Conservation (phyloP, 23 red algal species). For the Gracilaria vermiculophylla region DNA sequence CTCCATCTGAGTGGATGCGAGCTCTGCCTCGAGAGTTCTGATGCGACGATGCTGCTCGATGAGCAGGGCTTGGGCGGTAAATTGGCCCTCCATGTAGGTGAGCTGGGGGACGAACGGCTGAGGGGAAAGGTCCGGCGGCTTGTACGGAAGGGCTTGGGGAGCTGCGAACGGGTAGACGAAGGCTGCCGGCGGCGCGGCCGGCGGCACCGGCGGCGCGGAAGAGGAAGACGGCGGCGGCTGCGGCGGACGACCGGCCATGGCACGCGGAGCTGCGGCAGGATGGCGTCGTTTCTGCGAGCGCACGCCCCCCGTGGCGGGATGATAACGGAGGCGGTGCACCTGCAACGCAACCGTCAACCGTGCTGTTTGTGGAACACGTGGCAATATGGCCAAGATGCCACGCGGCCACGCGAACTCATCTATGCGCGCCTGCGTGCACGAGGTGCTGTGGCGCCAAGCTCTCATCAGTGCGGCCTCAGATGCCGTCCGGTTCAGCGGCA, state of each 20-base stretch:
- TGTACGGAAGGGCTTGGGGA: not conserved
- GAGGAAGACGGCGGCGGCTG: slow-evolving; percentile 3
- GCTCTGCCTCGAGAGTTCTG: slow-evolving; percentile 63
- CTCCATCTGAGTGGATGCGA: slow-evolving; percentile 54
- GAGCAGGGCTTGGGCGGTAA: slow-evolving; percentile 56
- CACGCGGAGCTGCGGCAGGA: slow-evolving; percentile 5
- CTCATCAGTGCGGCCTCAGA: not conserved
- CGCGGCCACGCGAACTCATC: not conserved
- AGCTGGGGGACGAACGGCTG: slow-evolving; percentile 49
- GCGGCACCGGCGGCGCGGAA: slow-evolving; percentile 19
- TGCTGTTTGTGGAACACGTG: not conserved
- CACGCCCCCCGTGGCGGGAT: not conserved
- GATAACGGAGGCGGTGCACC: slow-evolving; percentile 13
- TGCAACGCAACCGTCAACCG: not conserved
- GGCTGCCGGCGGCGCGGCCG: not conserved
- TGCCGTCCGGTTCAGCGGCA: no score
- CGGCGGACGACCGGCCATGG: slow-evolving; percentile 26
- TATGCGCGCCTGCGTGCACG: not conserved
- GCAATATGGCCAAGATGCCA: not conserved
- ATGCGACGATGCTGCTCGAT: slow-evolving; percentile 64
- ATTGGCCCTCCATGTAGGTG: slow-evolving; percentile 67
- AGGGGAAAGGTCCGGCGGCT: not conserved
- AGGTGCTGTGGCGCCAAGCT: not conserved
- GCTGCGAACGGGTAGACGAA: slow-evolving; percentile 21
- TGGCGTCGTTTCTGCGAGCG: not conserved